A percentile compares a stretch with the other conserved stretches of the same genome.
phyloP scores from a whole-genome alignment of 192 early-diverging fungal genomes.

The Coemansia sp. region DNA sequence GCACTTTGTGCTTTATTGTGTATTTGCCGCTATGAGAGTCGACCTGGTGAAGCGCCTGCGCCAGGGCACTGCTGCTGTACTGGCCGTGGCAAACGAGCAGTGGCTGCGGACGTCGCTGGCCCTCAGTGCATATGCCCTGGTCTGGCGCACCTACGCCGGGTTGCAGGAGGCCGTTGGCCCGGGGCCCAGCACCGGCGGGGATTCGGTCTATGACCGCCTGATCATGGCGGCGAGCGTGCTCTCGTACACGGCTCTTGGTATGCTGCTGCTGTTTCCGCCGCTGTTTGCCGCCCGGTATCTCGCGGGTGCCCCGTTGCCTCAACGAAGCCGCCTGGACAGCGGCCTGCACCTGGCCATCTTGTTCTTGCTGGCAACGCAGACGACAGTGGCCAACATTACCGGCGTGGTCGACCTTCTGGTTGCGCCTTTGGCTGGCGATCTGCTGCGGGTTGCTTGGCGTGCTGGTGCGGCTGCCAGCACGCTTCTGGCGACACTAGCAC shows the following conservation, averaged over 20 bases:
- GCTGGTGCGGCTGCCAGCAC: slow-evolving; percentile 2
- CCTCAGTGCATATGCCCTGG: slow-evolving; percentile 2
- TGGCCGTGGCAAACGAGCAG: too few relatives aligned
- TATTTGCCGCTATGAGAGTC: too few relatives aligned
- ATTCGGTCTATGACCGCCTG: background rate
- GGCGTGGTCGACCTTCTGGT: slow-evolving; percentile 25
- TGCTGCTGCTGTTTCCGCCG: slow-evolving; percentile 6
- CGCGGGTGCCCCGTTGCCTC: background rate
- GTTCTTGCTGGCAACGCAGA: slow-evolving; percentile 5
- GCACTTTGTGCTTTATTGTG: too few relatives aligned
- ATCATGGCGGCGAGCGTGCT: background rate
- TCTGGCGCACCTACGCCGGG: slow-evolving; percentile 5
- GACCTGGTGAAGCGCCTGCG: too few relatives aligned
- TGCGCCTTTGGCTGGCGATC: slow-evolving; percentile 21
- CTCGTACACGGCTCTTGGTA: background rate
- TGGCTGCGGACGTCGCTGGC: slow-evolving; percentile 2
- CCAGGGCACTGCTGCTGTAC: too few relatives aligned
- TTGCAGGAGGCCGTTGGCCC: background rate
- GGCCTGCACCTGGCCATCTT: background rate
- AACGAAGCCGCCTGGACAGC: too few relatives aligned
- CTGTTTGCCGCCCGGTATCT: background rate
- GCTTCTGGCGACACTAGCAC: background rate
- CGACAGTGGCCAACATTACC: slow-evolving; percentile 9
- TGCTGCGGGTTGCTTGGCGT: slow-evolving; percentile 11
- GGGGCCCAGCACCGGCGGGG: background rate